A percentile compares a stretch with the other conserved stretches of the same genome.
phyloP scores from a whole-genome alignment of 208 protist genomes.

The Angomonas ambiguus region DNA sequence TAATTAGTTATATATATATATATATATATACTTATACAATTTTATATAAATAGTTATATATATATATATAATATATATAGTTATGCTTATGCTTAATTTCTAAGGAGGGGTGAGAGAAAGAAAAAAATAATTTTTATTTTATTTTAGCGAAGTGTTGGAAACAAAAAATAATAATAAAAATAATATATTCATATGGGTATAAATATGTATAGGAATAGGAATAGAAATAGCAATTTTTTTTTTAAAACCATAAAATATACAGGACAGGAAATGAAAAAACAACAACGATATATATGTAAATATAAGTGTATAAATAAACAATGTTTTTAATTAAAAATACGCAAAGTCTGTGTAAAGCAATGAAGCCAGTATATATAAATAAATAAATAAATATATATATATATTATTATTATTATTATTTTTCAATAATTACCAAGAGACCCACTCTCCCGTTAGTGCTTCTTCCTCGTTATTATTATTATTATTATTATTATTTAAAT shows the following conservation, averaged over 20 bases:
- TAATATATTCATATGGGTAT: not conserved
- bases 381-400: conserved; percentile 1
- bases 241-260: not conserved
- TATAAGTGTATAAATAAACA: conserved; percentile 7
- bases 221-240: not conserved
- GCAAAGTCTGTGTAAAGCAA: no score
- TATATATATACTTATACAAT: not conserved
- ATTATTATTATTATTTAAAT: no score
- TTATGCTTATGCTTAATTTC: no score
- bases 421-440: not conserved
- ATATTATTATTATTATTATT: not conserved
- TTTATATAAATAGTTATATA: not conserved
- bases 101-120: not conserved
- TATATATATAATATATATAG: no score
- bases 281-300: conserved; percentile 9
- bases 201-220: not conserved
- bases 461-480: no score
- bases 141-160: not conserved
- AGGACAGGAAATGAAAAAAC: not conserved
- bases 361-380: no score
- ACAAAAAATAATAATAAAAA: conserved; percentile 4
- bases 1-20: not conserved
- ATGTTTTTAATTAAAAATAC: no score
- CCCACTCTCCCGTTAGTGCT: no score
- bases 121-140: not conserved